Evolutionary conservation across 345 rosid species (phyloP), one percentile per base, ranked within the genome.

Genomic region (Erodium maritimum): DNA sequence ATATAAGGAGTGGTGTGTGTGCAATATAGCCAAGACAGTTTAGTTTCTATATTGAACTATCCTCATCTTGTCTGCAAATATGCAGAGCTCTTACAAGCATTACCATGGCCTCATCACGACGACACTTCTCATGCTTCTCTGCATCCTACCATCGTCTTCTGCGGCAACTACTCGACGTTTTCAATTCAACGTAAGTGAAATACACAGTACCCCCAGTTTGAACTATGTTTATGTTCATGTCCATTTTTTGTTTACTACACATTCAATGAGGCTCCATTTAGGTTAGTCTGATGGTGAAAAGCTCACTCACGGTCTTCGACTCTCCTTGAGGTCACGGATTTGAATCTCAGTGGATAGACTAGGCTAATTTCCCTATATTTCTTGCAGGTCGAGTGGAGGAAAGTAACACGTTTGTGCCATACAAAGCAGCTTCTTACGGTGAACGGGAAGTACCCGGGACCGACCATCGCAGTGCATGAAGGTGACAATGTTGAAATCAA

Each of bases 371-470:
- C n/a, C n/a, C n/a, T n/a, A n/a, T n/a, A n/a, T n/a, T n/a, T n/a
- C n/a, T 67, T 64, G 55, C 70, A 79, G 88, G 71, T 82, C 23
- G 75, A 69, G 52, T 78, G 80, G 84, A 77, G 71, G 69, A 67
- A 72, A 56, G 83, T 83, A 54, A 83, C 71, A 17, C 72, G 86
- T 21, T 60, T 80, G 45, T 86, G 90, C 71, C 71, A 70, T 61
- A 70, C 81, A 17, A 86, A 78, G 71, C 79, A 61, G 12, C 77
- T 86, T 55, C 61, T 80, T 21, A 86, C 88, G 5, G 84, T 86
- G 61, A 83, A 83, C 55, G 95, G 88, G 42, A 17, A 84, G 59
- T 82, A 69, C 62, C 86, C 88, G 5, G 88, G 90, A 20, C 90
- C 86, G 54, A 75, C 81, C 20, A 80, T 87, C 22, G 80, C 73